phyloP scores from a whole-genome alignment of 2,329 filamentous ascomycete species.

The Pseudogymnoascus sp. region DNA sequence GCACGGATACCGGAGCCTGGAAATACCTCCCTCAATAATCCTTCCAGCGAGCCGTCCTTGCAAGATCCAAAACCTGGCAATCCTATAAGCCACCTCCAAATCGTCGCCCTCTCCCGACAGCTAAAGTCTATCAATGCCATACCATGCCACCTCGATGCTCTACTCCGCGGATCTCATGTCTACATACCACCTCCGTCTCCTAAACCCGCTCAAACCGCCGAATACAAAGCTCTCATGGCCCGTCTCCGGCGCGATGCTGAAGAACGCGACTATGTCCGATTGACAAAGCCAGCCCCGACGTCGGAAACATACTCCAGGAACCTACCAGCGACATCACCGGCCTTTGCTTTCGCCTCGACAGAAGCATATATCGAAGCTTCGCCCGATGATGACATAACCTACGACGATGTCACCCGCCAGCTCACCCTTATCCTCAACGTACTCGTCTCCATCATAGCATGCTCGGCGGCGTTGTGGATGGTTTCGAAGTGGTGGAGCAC shows the following conservation, averaged over 20 bases:
- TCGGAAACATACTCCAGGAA: conserved; percentile 54
- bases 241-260: conserved; percentile 79
- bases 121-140: conserved; percentile 35
- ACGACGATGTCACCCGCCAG: conserved; percentile 71
- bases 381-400: conserved; percentile 59
- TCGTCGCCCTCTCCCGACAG: conserved; percentile 54
- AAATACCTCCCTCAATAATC: neutral
- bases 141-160: conserved; percentile 53
- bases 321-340: conserved; percentile 47
- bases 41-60: conserved; percentile 41
- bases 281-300: conserved; percentile 56
- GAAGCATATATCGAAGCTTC: conserved; percentile 35
- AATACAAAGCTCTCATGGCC: conserved; percentile 85
- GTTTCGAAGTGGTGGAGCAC: conserved; percentile 69
- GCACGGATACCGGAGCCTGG: neutral
- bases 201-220: conserved; percentile 62
- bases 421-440: conserved; percentile 85
- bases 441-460: conserved; percentile 75
- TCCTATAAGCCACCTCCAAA: conserved; percentile 65
- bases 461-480: conserved; percentile 72
- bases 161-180: conserved; percentile 65
- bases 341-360: conserved; percentile 48
- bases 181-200: conserved; percentile 75
- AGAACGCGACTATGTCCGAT: conserved; percentile 71
- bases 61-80: conserved; percentile 43